Evolutionary conservation across 352 stramenopile species (phyloP).

Genomic region (Phytopythium helicoides): DNA sequence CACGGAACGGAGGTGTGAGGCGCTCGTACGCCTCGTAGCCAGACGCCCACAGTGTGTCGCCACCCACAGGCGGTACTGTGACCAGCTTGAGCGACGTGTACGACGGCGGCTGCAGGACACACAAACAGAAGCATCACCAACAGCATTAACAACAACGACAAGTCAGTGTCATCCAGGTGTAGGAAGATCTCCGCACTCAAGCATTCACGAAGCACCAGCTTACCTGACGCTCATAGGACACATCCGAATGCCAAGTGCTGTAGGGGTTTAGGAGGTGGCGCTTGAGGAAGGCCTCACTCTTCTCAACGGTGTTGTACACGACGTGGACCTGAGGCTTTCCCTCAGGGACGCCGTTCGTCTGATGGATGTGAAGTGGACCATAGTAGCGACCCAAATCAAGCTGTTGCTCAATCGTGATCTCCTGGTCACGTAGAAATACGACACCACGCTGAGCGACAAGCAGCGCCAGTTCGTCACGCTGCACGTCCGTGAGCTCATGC

Average conservation of each 20-base stretch:
- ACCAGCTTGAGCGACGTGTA: slow-evolving; percentile 32
- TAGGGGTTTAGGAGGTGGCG: slow-evolving; percentile 1
- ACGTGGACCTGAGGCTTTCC: slow-evolving; percentile 20
- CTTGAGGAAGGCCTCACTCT: slow-evolving; percentile 8
- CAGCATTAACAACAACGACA: not conserved
- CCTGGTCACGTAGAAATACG: slow-evolving; percentile 20
- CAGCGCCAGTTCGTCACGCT: slow-evolving; percentile 13
- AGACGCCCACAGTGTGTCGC: slow-evolving; percentile 41
- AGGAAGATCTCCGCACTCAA: too few species aligned
- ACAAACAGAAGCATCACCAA: too few species aligned
- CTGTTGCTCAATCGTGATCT: slow-evolving; percentile 17
- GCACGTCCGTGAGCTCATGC: slow-evolving; percentile 22
- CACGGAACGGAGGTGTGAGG: slow-evolving; percentile 14
- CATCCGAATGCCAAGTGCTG: slow-evolving; percentile 26
- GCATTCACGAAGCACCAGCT: too few species aligned
- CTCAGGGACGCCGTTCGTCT: slow-evolving; percentile 16
- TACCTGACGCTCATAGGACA: slow-evolving; percentile 25
- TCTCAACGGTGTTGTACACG: slow-evolving; percentile 15
- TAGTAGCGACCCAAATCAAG: slow-evolving; percentile 23
- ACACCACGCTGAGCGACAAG: slow-evolving; percentile 11
- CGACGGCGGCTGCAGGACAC: slow-evolving; percentile 13
- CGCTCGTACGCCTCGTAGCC: slow-evolving; percentile 35
- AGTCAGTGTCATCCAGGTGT: too few species aligned
- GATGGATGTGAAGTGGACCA: slow-evolving; percentile 28
- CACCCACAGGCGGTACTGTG: slow-evolving; percentile 23